Evolutionary conservation across 495 filamentous ascomycete genomes (phyloP).

Genomic region (Mycothermus thermophilus): DNA sequence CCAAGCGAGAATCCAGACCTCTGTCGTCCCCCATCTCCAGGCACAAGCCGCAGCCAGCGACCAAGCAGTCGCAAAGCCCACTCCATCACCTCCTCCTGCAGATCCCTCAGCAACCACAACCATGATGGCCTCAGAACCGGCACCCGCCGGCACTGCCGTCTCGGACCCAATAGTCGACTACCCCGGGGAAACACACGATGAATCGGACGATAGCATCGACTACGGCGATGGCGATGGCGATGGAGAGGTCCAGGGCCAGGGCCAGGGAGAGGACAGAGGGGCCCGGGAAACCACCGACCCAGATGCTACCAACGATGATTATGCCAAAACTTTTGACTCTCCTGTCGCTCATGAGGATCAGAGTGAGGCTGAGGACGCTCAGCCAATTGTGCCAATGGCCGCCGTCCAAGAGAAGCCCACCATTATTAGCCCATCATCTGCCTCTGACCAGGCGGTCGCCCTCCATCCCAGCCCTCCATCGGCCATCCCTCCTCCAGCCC

Average conservation of each 20-base stretch:
- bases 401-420: conserved; percentile 1
- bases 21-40: conserved; percentile 26
- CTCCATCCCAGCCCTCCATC: too few relatives aligned
- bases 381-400: conserved; percentile 30
- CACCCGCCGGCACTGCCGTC: conserved; percentile 4
- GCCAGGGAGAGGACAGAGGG: conserved; percentile 2
- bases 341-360: conserved; percentile 18
- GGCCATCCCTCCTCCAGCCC: conserved; percentile 5
- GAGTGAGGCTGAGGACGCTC: conserved; percentile 19
- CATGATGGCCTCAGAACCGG: conserved; percentile 7
- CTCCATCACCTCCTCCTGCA: background rate
- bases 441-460: too few relatives aligned
- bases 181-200: conserved; percentile 14
- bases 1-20: conserved; percentile 10
- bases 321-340: conserved; percentile 36
- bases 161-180: conserved; percentile 21
- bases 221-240: conserved; percentile 20
- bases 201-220: conserved; percentile 20
- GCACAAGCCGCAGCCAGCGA: conserved; percentile 17
- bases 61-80: conserved; percentile 3
- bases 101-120: background rate
- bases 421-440: background rate
- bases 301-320: conserved; percentile 29
- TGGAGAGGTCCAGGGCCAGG: conserved; percentile 3
- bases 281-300: conserved; percentile 10